These are phyloP conservation scores for Pilatotrama ljubarskyi DNA, from an alignment of 768 basidiomycete species.

Conservation along the genomic window DNA sequence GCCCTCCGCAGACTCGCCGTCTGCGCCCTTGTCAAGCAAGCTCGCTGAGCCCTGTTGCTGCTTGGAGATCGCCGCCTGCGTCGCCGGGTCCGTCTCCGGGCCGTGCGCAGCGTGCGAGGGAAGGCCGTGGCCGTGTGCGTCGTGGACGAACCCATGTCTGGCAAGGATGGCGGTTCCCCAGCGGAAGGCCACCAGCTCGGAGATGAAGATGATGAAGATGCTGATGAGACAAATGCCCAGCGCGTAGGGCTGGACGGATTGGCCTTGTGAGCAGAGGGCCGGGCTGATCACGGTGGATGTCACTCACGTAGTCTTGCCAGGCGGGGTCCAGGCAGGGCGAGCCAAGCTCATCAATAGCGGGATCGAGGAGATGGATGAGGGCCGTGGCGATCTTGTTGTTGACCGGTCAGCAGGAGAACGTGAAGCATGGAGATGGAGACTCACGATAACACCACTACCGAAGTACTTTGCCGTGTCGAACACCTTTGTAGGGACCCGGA, in stretches of 20 bases:
- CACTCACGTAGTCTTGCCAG: slow-evolving; percentile 77
- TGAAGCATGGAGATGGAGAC: slow-evolving; percentile 27
- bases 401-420: neutral
- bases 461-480: slow-evolving; percentile 91
- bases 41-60: neutral
- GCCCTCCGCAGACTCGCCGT: slow-evolving; percentile 7
- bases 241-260: slow-evolving; percentile 65
- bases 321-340: slow-evolving; percentile 66
- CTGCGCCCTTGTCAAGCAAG: slow-evolving; percentile 1
- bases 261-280: neutral
- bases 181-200: slow-evolving; percentile 86
- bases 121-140: slow-evolving; percentile 64
- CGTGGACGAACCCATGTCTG: slow-evolving; percentile 63
- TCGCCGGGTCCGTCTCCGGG: slow-evolving; percentile 45
- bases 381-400: slow-evolving; percentile 76
- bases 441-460: slow-evolving; percentile 84
- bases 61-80: slow-evolving; percentile 11
- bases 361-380: slow-evolving; percentile 80
- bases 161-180: slow-evolving; percentile 76
- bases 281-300: neutral
- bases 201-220: slow-evolving; percentile 81
- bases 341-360: slow-evolving; percentile 69
- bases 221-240: slow-evolving; percentile 79
- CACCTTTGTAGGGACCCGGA: slow-evolving; percentile 52
- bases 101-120: slow-evolving; percentile 67